Evolutionary conservation across 257 asterid species (phyloP).

Genomic region (Nicotiana sylvestris): DNA sequence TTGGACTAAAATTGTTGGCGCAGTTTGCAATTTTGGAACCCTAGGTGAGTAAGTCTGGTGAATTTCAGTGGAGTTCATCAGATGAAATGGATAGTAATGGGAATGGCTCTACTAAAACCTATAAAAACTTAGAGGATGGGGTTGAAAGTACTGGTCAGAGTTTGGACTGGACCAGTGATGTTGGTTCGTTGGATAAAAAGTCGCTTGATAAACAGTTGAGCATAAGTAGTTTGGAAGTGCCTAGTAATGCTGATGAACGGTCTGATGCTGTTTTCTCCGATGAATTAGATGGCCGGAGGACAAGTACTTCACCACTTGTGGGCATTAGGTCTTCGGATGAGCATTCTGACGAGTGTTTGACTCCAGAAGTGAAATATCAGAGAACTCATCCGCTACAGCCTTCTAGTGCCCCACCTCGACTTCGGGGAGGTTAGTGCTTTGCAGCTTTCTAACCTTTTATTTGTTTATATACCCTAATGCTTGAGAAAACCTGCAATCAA

Average conservation of each 20-base stretch:
- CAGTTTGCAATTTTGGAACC: background rate
- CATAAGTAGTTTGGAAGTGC: conserved; percentile 14
- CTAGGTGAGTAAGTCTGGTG: conserved; percentile 9
- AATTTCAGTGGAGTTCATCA: conserved; percentile 12
- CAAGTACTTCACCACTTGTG: conserved; percentile 17
- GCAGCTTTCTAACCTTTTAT: conserved; percentile 2
- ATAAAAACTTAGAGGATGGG: conserved; percentile 21
- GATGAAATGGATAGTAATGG: conserved; percentile 49
- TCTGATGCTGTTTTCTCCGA: conserved; percentile 10
- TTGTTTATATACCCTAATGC: background rate
- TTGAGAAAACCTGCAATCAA: background rate
- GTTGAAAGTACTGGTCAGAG: conserved; percentile 18
- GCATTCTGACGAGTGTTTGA: conserved; percentile 42
- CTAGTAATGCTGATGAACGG: conserved; percentile 15
- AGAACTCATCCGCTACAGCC: conserved; percentile 24
- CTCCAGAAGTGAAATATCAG: conserved; percentile 33
- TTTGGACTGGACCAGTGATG: conserved; percentile 20
- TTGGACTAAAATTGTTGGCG: background rate
- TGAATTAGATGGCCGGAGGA: conserved; percentile 23
- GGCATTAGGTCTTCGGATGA: conserved; percentile 27
- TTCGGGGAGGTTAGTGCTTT: conserved; percentile 43
- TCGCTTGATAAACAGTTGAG: background rate
- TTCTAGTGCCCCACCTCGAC: conserved; percentile 36
- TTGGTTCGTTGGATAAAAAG: conserved; percentile 3
- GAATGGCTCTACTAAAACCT: conserved; percentile 18